phyloP scores from a whole-genome alignment of 2,329 filamentous ascomycete species.

The Ascochyta pisi region DNA sequence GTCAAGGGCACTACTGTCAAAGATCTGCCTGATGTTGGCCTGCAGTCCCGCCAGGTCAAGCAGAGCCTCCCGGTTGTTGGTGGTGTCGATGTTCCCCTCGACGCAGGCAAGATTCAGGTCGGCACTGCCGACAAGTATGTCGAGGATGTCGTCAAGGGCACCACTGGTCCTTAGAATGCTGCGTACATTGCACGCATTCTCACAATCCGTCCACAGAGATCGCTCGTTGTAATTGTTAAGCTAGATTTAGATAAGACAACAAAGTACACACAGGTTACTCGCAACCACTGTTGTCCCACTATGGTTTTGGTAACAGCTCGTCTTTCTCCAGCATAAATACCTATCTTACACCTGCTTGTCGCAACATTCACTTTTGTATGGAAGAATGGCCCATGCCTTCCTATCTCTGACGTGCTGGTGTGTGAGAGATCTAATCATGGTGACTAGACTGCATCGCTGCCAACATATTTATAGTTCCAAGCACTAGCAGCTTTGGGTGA shows the following conservation, averaged over 20 bases:
- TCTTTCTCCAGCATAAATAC: no score
- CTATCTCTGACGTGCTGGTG: no score
- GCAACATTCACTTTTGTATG: no score
- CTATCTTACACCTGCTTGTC: no score
- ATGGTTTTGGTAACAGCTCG: no score
- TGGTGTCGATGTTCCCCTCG: conserved; percentile 1
- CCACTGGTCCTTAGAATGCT: background rate
- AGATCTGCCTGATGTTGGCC: conserved; percentile 1
- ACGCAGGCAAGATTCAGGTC: conserved; percentile 8
- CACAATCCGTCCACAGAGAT: background rate
- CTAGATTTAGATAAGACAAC: background rate
- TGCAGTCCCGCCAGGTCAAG: background rate
- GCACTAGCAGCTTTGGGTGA: no score
- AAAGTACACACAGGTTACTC: background rate
- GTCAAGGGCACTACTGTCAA: conserved; percentile 2
- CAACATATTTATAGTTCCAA: no score
- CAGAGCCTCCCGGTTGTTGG: conserved; percentile 9
- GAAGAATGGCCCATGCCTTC: no score
- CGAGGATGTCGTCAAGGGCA: conserved; percentile 2
- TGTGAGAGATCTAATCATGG: no score
- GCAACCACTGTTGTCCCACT: background rate
- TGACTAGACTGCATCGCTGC: no score
- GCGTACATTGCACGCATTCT: background rate
- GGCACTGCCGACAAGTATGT: conserved; percentile 9
- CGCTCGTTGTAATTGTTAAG: background rate